Conservation (phyloP, 257 asterid genomes). For the Ilex asprella region DNA sequence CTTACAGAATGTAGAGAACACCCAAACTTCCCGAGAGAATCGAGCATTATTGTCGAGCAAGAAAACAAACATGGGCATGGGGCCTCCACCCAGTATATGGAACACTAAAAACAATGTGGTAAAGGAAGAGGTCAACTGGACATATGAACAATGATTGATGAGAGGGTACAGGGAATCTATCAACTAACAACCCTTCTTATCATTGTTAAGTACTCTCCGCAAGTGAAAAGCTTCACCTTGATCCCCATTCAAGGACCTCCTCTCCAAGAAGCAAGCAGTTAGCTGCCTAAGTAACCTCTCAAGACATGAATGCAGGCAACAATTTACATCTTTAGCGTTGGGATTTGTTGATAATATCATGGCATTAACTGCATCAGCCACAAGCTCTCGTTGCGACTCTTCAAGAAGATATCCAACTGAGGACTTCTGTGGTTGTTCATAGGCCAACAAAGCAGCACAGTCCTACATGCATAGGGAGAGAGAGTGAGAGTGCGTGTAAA, state of each 20-base stretch:
- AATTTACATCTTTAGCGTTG: slow-evolving; percentile 30
- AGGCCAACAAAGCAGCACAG: slow-evolving; percentile 87
- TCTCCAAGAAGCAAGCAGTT: slow-evolving; percentile 71
- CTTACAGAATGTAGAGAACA: too few relatives aligned
- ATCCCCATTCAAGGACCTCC: slow-evolving; percentile 61
- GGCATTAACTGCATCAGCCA: slow-evolving; percentile 91
- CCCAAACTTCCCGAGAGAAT: too few relatives aligned
- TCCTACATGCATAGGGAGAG: slow-evolving; percentile 46
- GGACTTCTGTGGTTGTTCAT: slow-evolving; percentile 61
- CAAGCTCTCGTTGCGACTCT: slow-evolving; percentile 74
- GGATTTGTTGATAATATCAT: slow-evolving; percentile 61
- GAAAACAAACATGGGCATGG: too few relatives aligned
- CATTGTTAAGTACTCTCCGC: slow-evolving; percentile 48
- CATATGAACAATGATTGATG: too few relatives aligned
- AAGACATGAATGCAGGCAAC: slow-evolving; percentile 62
- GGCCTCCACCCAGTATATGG: too few relatives aligned
- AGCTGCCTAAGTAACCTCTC: slow-evolving; percentile 79
- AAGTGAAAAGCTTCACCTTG: slow-evolving; percentile 81
- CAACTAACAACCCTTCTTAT: slow-evolving; percentile 27
- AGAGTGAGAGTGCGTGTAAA: background rate
- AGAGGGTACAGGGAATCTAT: too few relatives aligned
- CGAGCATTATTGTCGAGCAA: too few relatives aligned
- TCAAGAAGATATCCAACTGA: slow-evolving; percentile 79
- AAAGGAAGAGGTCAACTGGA: too few relatives aligned
- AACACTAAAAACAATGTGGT: too few relatives aligned